These are phyloP conservation scores for Anacardium occidentale DNA, from an alignment of 345 rosid genomes.

Conservation along the genomic window DNA sequence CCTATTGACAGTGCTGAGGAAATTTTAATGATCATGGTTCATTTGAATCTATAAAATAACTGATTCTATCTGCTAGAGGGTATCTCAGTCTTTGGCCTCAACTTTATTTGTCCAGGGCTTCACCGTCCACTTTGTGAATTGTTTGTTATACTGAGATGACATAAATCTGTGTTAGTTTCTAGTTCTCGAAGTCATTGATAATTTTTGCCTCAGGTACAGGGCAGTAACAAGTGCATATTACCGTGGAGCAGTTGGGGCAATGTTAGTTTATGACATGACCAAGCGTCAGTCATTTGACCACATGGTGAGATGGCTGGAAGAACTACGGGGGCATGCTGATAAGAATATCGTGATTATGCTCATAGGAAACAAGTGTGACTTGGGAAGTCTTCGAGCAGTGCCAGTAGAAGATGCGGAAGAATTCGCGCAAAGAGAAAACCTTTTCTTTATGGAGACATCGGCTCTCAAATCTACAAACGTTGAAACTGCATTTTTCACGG, in stretches of 20 bases:
- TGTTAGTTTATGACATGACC: conserved; percentile 84
- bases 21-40: background rate
- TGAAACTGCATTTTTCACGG: conserved; percentile 67
- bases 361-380: conserved; percentile 75
- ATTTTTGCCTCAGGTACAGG: conserved; percentile 51
- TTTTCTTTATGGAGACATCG: conserved; percentile 85
- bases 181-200: conserved; percentile 2
- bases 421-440: conserved; percentile 82
- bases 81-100: background rate
- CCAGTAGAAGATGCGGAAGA: conserved; percentile 80
- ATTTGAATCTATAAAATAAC: background rate
- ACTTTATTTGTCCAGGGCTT: background rate
- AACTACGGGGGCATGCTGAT: conserved; percentile 77
- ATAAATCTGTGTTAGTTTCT: background rate
- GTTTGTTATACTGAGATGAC: conserved; percentile 10
- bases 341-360: conserved; percentile 83
- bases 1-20: background rate
- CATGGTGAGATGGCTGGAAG: conserved; percentile 85
- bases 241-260: conserved; percentile 81
- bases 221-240: conserved; percentile 88
- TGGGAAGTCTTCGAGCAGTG: conserved; percentile 72
- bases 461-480: conserved; percentile 82
- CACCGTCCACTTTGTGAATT: background rate
- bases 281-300: conserved; percentile 84
- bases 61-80: background rate